Percentiles rank a stretch among this genome's conserved stretches.
phyloP scores from a whole-genome alignment of 345 rosid species.

The Eucalyptus dawsonii region DNA sequence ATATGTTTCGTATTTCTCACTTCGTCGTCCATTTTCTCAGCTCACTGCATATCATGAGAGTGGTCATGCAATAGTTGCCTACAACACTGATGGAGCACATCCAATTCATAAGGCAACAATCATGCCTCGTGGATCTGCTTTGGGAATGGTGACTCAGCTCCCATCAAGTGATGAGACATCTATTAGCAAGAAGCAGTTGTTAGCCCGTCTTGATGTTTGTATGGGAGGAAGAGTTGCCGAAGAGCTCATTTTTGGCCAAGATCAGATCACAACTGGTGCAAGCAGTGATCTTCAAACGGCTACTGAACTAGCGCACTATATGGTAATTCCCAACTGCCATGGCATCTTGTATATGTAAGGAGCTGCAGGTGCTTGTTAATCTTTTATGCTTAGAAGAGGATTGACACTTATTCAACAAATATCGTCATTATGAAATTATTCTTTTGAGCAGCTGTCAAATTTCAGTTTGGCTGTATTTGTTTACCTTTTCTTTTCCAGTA shows the following conservation, averaged over 20 bases:
- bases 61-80: slow-evolving; percentile 95
- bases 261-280: slow-evolving; percentile 89
- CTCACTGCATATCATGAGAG: slow-evolving; percentile 99
- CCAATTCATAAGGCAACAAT: slow-evolving; percentile 98
- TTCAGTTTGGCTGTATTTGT: not conserved
- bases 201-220: slow-evolving; percentile 97
- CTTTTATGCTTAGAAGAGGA: not conserved
- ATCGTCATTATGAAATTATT: not conserved
- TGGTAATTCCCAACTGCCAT: slow-evolving; percentile 26
- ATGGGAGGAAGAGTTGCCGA: slow-evolving; percentile 99
- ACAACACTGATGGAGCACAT: slow-evolving; percentile 82
- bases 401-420: not conserved
- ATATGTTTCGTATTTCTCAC: not conserved
- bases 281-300: slow-evolving; percentile 91
- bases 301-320: slow-evolving; percentile 90
- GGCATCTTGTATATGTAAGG: not conserved
- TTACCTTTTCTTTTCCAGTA: not conserved
- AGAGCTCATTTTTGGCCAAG: slow-evolving; percentile 91
- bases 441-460: not conserved
- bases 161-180: slow-evolving; percentile 97
- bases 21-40: slow-evolving; percentile 18
- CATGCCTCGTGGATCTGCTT: slow-evolving; percentile 96
- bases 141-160: slow-evolving; percentile 98
- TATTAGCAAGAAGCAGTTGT: slow-evolving; percentile 83
- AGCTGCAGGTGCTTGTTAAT: not conserved